These are phyloP conservation scores for Fusarium chlamydosporum DNA, from an alignment of 2,329 filamentous ascomycete genomes.

Conservation along the genomic window DNA sequence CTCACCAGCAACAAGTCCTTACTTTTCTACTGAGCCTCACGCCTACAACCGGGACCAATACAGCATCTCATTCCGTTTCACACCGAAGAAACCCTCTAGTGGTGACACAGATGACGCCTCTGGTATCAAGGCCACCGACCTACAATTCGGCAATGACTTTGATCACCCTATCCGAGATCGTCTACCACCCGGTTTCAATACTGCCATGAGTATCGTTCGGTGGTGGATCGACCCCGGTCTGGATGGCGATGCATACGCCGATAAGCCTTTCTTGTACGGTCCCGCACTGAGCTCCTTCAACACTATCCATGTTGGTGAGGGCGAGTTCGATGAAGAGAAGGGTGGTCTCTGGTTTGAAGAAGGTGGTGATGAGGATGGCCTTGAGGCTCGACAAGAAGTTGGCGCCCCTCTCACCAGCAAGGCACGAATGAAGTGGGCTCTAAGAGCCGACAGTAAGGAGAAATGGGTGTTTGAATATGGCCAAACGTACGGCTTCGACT, in stretches of 20 bases:
- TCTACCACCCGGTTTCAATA: slow-evolving; percentile 87
- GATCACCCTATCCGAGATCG: slow-evolving; percentile 89
- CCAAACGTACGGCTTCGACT: slow-evolving; percentile 70
- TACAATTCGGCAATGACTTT: slow-evolving; percentile 97
- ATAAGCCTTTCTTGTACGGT: slow-evolving; percentile 88
- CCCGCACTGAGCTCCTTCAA: slow-evolving; percentile 86
- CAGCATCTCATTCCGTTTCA: slow-evolving; percentile 84
- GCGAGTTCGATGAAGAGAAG: slow-evolving; percentile 61
- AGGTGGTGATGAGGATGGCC: slow-evolving; percentile 72
- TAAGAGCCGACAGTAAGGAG: slow-evolving; percentile 63
- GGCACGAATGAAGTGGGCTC: slow-evolving; percentile 72
- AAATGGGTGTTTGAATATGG: slow-evolving; percentile 69
- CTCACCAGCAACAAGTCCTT: slow-evolving; percentile 78
- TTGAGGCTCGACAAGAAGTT: slow-evolving; percentile 60
- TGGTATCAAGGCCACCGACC: slow-evolving; percentile 76
- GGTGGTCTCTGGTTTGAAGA: slow-evolving; percentile 73
- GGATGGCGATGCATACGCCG: slow-evolving; percentile 90
- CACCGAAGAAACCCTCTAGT: slow-evolving; percentile 68
- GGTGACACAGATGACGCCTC: slow-evolving; percentile 19
- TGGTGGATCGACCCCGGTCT: slow-evolving; percentile 93
- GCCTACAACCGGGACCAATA: slow-evolving; percentile 80
- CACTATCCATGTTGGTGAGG: slow-evolving; percentile 74
- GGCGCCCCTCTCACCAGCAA: slow-evolving; percentile 68
- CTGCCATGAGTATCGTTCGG: slow-evolving; percentile 86
- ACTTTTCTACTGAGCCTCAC: slow-evolving; percentile 82